These are phyloP conservation scores for Hymenoscyphus salicellus DNA, from an alignment of 2,329 filamentous ascomycete genomes.

Conservation along the genomic window DNA sequence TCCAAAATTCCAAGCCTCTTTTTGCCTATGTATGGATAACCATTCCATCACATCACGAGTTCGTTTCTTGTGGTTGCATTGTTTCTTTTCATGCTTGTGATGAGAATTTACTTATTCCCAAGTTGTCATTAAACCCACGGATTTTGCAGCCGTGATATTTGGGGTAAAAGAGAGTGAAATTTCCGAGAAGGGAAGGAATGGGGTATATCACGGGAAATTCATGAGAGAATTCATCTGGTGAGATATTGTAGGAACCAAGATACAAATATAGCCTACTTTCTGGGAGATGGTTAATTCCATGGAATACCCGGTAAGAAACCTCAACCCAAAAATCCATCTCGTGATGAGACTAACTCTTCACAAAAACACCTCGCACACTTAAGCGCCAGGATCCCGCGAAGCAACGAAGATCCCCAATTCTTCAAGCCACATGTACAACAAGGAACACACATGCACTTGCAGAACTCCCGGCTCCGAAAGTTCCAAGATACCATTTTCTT, in stretches of 20 bases:
- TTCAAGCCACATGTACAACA: slow-evolving; percentile 2
- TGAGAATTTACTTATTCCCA: background rate
- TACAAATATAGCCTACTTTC: background rate
- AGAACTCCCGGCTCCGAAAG: background rate
- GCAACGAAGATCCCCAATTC: background rate
- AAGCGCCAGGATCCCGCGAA: background rate
- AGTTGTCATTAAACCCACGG: background rate
- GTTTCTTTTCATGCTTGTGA: background rate
- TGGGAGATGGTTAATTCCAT: background rate
- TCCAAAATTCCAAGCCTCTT: background rate
- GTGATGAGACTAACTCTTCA: background rate
- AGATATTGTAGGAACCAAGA: background rate
- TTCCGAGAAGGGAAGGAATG: background rate
- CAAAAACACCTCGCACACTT: background rate
- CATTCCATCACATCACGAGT: background rate
- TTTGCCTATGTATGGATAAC: slow-evolving; percentile 1
- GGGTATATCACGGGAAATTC: background rate
- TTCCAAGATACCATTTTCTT: background rate
- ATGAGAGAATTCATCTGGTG: background rate
- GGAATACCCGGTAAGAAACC: background rate
- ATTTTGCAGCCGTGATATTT: background rate
- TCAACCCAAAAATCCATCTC: background rate
- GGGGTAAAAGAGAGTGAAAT: background rate
- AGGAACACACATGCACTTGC: background rate
- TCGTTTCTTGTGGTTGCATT: background rate